Conservation (phyloP, 2,329 filamentous ascomycete species). For the Colletotrichum sp. region DNA sequence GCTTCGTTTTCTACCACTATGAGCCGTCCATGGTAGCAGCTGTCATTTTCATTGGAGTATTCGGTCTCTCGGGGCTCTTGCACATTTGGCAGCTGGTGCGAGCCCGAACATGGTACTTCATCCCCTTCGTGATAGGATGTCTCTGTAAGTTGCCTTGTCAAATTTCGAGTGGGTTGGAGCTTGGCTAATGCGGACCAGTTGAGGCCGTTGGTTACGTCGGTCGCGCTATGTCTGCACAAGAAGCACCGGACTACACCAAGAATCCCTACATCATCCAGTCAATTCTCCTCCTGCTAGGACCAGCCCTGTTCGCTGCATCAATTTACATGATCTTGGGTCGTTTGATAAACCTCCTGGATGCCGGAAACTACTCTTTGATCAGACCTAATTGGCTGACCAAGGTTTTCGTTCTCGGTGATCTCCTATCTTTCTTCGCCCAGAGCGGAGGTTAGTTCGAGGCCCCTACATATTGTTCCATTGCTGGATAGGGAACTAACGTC, state of each 20-base stretch:
- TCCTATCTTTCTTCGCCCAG: conserved; percentile 58
- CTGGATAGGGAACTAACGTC: background rate
- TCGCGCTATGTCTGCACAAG: conserved; percentile 46
- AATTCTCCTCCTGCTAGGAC: conserved; percentile 49
- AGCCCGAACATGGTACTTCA: conserved; percentile 55
- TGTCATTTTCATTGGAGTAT: conserved; percentile 44
- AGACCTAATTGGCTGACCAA: conserved; percentile 51
- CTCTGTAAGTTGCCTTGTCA: conserved; percentile 45
- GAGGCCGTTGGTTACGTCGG: conserved; percentile 56
- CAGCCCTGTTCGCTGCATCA: conserved; percentile 52
- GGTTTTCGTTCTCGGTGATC: conserved; percentile 59
- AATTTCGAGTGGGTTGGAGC: background rate
- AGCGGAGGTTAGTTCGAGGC: conserved; percentile 34
- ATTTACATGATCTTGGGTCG: conserved; percentile 57
- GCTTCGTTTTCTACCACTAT: conserved; percentile 48
- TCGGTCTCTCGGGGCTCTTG: conserved; percentile 40
- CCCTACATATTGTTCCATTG: too few relatives aligned
- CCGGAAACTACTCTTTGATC: conserved; percentile 36
- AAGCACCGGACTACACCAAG: conserved; percentile 43
- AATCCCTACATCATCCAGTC: conserved; percentile 46
- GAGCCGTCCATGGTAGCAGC: conserved; percentile 49
- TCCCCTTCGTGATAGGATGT: conserved; percentile 57
- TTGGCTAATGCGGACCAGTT: conserved; percentile 33
- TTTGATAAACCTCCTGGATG: conserved; percentile 42
- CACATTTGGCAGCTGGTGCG: conserved; percentile 45